Evolutionary conservation across 2,329 filamentous ascomycete species (phyloP), one percentile per base, ranked within the genome.

Genomic region (Lecanoromycetidae sp.): DNA sequence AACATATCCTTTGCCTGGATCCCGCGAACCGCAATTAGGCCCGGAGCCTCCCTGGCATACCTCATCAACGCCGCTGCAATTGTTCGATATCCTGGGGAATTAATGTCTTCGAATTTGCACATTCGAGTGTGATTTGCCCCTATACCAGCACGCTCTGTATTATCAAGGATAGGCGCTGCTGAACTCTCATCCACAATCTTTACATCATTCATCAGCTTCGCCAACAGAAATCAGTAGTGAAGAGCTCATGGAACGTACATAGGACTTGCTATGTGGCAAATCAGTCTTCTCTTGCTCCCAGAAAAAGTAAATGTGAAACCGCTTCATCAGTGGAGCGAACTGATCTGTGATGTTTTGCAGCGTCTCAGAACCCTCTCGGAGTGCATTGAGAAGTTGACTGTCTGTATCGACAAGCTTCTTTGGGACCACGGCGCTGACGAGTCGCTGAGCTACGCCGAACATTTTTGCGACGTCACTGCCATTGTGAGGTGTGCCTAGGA

Each of bases 351-450:
- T 63, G 37, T 66, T 62, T 50, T 66, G 61, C 6, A 67, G 54
- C 17, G 58, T 59, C 44, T 67, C 63, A 6, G 64, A 67, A 22
- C 61, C 67, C 48, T 69, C 66, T 49, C 71, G 65, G 15, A 80
- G 61, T 1, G 72, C 74, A 56, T 67, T 70, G 6, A 77, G 64
- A 30, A 80, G 61, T 0, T 73, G 25, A 25, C 17, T 25, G 22
- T 50, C 38, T 5, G 48, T 52, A n/a, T 52, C 43, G 5, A 41
- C 30, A 5, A 45, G 20, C 35, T 50, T 46, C 52, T 34, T 44
- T 12, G 51, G 51, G 7, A 51, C 35, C 8, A 44, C 23, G 15
- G 40, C 40, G 22, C 20, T 33, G 17, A 43, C 27, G 20, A 52
- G 17, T 13, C 46, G 48, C 22, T 38, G 44, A 19, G 17, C 27